Evolutionary conservation across 2,329 filamentous ascomycete genomes (phyloP).

Genomic region (Parastagonospora nodorum): DNA sequence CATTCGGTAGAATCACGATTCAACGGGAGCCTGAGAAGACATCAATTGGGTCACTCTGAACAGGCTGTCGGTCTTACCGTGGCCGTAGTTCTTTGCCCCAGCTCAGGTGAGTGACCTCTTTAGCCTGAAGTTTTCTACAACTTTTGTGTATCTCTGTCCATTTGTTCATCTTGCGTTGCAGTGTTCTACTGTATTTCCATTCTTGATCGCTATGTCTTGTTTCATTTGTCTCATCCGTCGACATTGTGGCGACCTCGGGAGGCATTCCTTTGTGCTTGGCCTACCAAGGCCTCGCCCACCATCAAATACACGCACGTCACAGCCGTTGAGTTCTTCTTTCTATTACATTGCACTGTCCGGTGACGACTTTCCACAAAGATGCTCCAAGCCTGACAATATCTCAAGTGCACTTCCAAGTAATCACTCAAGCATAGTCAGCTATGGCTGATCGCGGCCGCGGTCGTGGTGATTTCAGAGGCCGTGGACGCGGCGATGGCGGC

Average conservation of each 20-base stretch:
- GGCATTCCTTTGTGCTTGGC: no score
- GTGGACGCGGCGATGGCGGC: conserved; percentile 18
- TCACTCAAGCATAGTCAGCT: conserved; percentile 9
- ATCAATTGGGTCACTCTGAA: background rate
- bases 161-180: no score
- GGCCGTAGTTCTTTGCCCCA: background rate
- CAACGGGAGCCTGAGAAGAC: no score
- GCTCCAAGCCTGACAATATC: background rate
- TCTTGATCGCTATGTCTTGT: background rate
- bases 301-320: no score
- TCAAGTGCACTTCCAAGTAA: background rate
- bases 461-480: conserved; percentile 19
- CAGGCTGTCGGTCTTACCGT: background rate
- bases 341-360: no score
- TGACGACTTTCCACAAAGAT: background rate
- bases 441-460: conserved; percentile 26
- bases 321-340: no score
- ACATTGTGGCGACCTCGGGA: no score
- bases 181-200: background rate
- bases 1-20: no score
- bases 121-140: background rate
- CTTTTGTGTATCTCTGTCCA: background rate
- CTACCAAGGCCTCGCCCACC: no score
- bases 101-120: background rate
- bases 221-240: no score